Conservation (phyloP, 768 basidiomycete species). For the Trametes meyenii region DNA sequence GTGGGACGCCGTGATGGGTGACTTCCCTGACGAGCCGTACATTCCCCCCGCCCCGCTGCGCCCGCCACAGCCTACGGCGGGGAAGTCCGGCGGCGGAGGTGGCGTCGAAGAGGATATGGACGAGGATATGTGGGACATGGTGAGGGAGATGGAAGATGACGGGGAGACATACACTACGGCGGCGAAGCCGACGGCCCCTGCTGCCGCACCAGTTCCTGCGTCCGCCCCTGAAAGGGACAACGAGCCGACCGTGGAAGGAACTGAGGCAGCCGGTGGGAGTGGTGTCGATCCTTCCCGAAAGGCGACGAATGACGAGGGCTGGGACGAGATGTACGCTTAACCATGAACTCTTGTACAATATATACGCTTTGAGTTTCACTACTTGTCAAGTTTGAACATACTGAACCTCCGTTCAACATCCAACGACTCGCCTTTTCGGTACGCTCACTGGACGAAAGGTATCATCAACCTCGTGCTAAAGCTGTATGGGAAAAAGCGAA, state of each 20-base stretch:
- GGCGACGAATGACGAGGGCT: slow-evolving; percentile 51
- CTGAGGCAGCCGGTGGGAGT: neutral
- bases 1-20: slow-evolving; percentile 31
- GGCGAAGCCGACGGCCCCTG: neutral
- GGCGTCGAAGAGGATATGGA: slow-evolving; percentile 45
- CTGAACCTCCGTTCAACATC: no score
- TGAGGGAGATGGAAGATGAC: slow-evolving; percentile 44
- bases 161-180: slow-evolving; percentile 15
- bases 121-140: slow-evolving; percentile 74
- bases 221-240: neutral
- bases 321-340: slow-evolving; percentile 67
- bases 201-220: slow-evolving; percentile 5
- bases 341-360: no score
- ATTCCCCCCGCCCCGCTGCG: slow-evolving; percentile 6
- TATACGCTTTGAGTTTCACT: no score
- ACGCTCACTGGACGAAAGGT: no score
- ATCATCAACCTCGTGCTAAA: neutral
- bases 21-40: slow-evolving; percentile 20
- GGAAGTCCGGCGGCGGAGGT: slow-evolving; percentile 3
- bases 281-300: slow-evolving; percentile 15
- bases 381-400: no score
- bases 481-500: neutral
- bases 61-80: slow-evolving; percentile 10
- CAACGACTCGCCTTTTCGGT: no score
- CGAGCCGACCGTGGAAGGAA: neutral